Conservation (phyloP, 1,284 basidiomycete genomes). For the Irpex lacteus region DNA sequence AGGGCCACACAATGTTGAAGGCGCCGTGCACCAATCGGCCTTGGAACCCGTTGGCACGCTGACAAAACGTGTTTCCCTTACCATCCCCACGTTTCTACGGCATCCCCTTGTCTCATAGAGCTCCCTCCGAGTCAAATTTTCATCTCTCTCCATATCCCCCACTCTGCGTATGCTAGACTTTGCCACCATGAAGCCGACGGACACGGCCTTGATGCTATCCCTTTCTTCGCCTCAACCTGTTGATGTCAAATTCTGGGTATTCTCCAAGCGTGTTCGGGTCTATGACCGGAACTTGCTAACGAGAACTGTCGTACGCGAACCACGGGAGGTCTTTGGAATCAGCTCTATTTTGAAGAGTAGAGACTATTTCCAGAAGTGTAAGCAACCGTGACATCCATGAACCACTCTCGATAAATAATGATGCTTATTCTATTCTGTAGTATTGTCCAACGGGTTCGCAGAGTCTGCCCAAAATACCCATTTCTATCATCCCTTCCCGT, state of each 20-base stretch:
- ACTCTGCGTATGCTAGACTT: neutral
- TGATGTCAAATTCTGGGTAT: constrained; percentile 24
- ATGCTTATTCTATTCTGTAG: constrained; percentile 6
- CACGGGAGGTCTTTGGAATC: constrained; percentile 18
- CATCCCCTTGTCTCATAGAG: neutral
- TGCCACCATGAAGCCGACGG: neutral
- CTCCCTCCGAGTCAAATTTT: neutral
- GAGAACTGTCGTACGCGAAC: constrained; percentile 15
- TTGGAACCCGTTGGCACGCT: too few relatives aligned
- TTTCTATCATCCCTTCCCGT: constrained; percentile 11
- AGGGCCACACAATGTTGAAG: too few relatives aligned
- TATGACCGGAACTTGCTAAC: constrained; percentile 4
- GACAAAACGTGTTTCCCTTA: neutral
- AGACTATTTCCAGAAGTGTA: constrained; percentile 22
- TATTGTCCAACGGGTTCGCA: constrained; percentile 22
- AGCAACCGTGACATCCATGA: neutral
- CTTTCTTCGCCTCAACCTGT: constrained; percentile 14
- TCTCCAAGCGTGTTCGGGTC: constrained; percentile 14
- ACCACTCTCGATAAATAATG: neutral
- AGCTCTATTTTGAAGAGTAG: constrained; percentile 19
- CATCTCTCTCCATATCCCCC: neutral
- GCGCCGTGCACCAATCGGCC: too few relatives aligned
- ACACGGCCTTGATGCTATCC: constrained; percentile 15
- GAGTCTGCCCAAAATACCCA: constrained; percentile 10
- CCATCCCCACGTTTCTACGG: neutral